Evolutionary conservation across 2,329 filamentous ascomycete genomes (phyloP), one percentile per base, ranked within the genome.

Genomic region (Orbilia blumenaviensis): DNA sequence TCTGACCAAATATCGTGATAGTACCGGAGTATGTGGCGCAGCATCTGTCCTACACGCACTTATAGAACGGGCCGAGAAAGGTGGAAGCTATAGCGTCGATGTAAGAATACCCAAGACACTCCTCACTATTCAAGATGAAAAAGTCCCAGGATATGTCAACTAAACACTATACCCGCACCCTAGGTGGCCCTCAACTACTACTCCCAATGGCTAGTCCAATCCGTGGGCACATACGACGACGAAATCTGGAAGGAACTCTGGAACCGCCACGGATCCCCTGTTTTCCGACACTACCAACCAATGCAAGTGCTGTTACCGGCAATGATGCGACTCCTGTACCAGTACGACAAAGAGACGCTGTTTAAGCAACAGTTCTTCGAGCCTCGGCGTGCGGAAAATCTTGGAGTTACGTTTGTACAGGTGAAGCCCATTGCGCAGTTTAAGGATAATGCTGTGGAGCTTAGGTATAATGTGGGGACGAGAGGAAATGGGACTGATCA

Each of bases 351-450:
- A 0, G 74, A 81, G 3, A 81, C 81, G 0, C 75, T 88, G 0
- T 85, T 88, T 67, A 82, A 84, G 3, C 82, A 84, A 0, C 81
- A 82, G 0, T 88, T 86, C 80, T 88, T 88, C 68, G 84, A 86
- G 79, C 78, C 79, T 25, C 79, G 83, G n/a, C 77, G 81, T 10
- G 81, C 82, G 2, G 81, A 82, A 56, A 82, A 82, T 1, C 78
- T 86, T 12, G 84, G 81, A 0, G 81, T 79, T 8, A 80, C 81
- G 0, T 81, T 87, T 18, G 75, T 80, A 2, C 81, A 81, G 16
- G 82, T 85, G 6, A 86, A 85, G 77, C 85, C 86, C 0, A 80
- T 87, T 5, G 81, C 85, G 5, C 80, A 82, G 44, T 87, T 83
- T 56, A 67, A 74, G 8, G 79, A 81, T 21, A 81, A 81, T 5